A percentile compares a stretch with the other conserved stretches of the same genome.
Conservation (phyloP, 2,329 filamentous ascomycete species). For the Leptographium radiaticola region DNA sequence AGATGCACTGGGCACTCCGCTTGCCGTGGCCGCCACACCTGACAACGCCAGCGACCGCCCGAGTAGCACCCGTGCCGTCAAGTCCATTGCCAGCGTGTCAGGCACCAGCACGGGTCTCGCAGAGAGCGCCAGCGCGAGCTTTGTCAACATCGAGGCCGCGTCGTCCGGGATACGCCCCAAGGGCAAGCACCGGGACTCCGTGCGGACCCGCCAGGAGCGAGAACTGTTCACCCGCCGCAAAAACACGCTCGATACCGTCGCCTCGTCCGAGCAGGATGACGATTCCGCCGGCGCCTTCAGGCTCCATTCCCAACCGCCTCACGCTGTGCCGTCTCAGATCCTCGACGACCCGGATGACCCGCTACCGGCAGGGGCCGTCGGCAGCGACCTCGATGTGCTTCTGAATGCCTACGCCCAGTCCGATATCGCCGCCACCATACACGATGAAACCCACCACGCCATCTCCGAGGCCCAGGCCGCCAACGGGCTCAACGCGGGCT, state of each 20-base stretch:
- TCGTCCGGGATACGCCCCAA: conserved; percentile 44
- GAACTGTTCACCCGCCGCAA: conserved; percentile 81
- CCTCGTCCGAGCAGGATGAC: conserved; percentile 43
- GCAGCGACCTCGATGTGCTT: conserved; percentile 71
- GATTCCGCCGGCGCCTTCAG: conserved; percentile 38
- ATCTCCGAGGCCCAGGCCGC: conserved; percentile 50
- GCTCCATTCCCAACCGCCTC: conserved; percentile 31
- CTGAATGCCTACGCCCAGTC: conserved; percentile 66
- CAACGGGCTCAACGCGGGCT: conserved; percentile 51
- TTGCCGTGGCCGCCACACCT: conserved; percentile 17
- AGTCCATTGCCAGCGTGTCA: conserved; percentile 78
- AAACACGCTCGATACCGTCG: conserved; percentile 48
- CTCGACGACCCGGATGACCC: conserved; percentile 58
- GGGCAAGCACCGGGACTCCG: conserved; percentile 61
- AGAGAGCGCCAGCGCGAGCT: conserved; percentile 32
- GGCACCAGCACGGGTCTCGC: conserved; percentile 56
- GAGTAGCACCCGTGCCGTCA: conserved; percentile 77
- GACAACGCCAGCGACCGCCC: conserved; percentile 60
- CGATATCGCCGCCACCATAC: conserved; percentile 59
- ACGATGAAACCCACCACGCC: conserved; percentile 65
- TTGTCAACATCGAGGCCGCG: conserved; percentile 35
- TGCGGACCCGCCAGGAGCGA: conserved; percentile 75
- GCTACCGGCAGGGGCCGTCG: conserved; percentile 43
- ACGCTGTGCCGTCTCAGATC: conserved; percentile 39
- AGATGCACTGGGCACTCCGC: conserved; percentile 16